Base-by-base conservation (phyloP, 345 rosid species). In the Melaleuca quinquenervia region DNA sequence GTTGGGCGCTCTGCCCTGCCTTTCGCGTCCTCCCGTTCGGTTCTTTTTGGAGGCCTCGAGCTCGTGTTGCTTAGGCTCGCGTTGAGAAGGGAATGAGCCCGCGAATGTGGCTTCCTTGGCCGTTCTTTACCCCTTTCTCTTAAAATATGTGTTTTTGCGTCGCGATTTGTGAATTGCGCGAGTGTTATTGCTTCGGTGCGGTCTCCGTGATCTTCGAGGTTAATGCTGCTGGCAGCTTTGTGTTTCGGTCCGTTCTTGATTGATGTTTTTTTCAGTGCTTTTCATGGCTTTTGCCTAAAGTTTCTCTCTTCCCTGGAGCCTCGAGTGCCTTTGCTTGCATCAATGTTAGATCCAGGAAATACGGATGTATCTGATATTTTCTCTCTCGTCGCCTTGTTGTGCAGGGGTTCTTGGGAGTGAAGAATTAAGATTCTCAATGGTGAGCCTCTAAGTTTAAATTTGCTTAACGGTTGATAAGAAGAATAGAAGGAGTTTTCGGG, bases 381-480 rank as follows among this genome's bases (percentile, higher is more conserved):
- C 84, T 86, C 85, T 53, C 85, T 87, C 5, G 13, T 1, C 78
- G 0, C 27, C 87, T 84, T 90, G 75, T 93, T 90, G 91, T 88
- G 92, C 98, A 94, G 98, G 96, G 89, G 12, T 20, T 53, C 70
- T 16, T 90, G 88, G 90, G 95, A 92, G 94, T 91, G 92, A 75
- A 91, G 90, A 88, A 87, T 88, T 87, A 26, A 58, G 32, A 55
- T 82, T 53, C 91, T 91, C 92, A 92, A 96, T 96, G 99, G 99
- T 96, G 96, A 95, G 99, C 94, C 84, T 87, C 88, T 62, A 18
- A 70, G 48, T 8, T 70, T 70, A 36, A 70, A 20, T 70, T 70
- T 36, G 26, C 80, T 70, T n/a, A 18, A 36, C 26, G 6, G 7
- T 36, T 70, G 80, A 24, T 70, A 9, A 70, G 48, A 36, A 70